Evolutionary conservation across 805 yeast species (phyloP).

Genomic region (Lipomyces mesembrius): DNA sequence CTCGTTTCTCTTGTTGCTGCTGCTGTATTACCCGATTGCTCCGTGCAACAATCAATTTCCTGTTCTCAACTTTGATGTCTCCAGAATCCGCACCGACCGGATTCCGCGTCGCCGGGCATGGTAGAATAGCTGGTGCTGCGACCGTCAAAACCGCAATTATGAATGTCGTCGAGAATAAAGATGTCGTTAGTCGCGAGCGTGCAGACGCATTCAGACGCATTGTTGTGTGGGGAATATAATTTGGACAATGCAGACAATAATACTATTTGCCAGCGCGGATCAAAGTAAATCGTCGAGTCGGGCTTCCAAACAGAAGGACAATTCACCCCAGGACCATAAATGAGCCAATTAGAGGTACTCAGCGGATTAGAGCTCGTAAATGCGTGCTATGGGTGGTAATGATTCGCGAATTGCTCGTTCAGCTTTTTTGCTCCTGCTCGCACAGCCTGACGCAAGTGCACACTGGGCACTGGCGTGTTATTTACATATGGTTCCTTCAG

Average conservation of each 20-base stretch:
- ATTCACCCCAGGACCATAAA: neutral
- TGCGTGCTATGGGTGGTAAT: neutral
- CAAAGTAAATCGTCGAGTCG: neutral
- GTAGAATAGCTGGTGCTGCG: constrained; percentile 50
- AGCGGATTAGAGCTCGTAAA: neutral
- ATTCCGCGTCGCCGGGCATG: constrained; percentile 44
- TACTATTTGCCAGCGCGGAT: neutral
- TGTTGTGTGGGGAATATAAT: neutral
- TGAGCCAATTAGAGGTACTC: neutral
- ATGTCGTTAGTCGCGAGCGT: constrained; percentile 61
- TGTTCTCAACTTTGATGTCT: constrained; percentile 17
- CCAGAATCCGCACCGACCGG: constrained; percentile 33
- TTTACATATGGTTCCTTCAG: neutral
- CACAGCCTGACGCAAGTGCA: neutral
- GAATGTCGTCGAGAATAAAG: constrained; percentile 73
- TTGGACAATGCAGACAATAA: neutral
- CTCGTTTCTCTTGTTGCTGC: neutral
- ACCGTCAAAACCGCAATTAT: constrained; percentile 73
- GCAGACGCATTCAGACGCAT: constrained; percentile 65
- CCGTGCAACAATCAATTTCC: constrained; percentile 9
- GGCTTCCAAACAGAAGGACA: neutral
- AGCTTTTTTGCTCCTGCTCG: no score
- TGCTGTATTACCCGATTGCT: constrained; percentile 5
- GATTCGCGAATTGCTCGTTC: no score
- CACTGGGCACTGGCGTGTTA: no score